Evolutionary conservation across 768 basidiomycete genomes (phyloP).

Genomic region (Lactarius hengduanensis): DNA sequence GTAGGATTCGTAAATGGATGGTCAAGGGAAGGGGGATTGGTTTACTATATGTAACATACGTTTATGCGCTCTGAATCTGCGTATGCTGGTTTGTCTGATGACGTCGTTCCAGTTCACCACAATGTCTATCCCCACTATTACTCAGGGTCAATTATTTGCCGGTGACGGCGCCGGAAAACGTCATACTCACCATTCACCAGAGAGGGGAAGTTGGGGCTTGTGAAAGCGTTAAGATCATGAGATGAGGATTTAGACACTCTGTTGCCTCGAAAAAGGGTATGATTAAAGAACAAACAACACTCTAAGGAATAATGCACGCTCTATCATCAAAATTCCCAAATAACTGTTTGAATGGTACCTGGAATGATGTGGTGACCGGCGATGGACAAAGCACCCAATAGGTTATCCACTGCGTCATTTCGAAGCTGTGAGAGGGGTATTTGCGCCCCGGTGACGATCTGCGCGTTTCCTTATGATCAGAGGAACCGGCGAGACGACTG

Average conservation of each 20-base stretch:
- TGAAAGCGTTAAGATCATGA: conserved; percentile 79
- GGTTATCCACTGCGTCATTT: conserved; percentile 94
- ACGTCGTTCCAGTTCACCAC: conserved; percentile 88
- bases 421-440: conserved; percentile 87
- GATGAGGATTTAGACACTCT: conserved; percentile 81
- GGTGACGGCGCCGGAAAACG: not conserved
- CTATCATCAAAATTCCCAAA: conserved; percentile 1
- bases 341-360: conserved; percentile 44
- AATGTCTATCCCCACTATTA: conserved; percentile 83
- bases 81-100: conserved; percentile 73
- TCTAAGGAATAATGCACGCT: conserved; percentile 43
- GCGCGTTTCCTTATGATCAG: not conserved
- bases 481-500: not conserved
- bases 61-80: conserved; percentile 82
- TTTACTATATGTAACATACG: conserved; percentile 37
- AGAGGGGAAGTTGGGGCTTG: conserved; percentile 80
- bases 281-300: conserved; percentile 87
- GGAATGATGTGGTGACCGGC: conserved; percentile 92
- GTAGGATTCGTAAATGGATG: conserved; percentile 33
- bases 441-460: conserved; percentile 93
- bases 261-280: conserved; percentile 83
- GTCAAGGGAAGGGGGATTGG: conserved; percentile 2
- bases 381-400: conserved; percentile 84
- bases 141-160: not conserved
- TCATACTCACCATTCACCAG: conserved; percentile 66